Conservation (phyloP, 2,329 filamentous ascomycete species). For the Daldinia sp. region DNA sequence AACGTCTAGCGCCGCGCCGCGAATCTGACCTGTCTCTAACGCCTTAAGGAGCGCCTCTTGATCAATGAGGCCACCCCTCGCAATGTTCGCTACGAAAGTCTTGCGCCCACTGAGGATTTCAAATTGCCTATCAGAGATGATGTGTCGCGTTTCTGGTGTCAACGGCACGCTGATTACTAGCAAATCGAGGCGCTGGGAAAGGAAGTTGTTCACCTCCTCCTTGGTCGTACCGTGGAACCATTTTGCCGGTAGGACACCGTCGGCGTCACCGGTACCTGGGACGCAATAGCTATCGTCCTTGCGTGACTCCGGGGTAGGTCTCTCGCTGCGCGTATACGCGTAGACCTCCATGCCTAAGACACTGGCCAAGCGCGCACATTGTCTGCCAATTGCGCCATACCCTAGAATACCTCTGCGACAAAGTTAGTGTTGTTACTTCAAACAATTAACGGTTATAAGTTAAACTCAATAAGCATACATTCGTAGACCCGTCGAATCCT, state of each 20-base stretch:
- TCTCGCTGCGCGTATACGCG: slow-evolving; percentile 70
- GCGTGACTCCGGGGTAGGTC: slow-evolving; percentile 64
- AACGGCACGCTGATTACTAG: slow-evolving; percentile 51
- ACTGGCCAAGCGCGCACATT: slow-evolving; percentile 55
- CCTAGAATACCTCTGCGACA: slow-evolving; percentile 49
- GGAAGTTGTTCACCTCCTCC: slow-evolving; percentile 49
- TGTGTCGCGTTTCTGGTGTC: slow-evolving; percentile 47
- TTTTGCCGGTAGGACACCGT: slow-evolving; percentile 48
- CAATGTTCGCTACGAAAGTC: slow-evolving; percentile 69
- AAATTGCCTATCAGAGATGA: slow-evolving; percentile 53
- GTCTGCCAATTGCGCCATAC: slow-evolving; percentile 54
- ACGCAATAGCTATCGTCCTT: slow-evolving; percentile 69
- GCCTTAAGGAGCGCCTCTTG: slow-evolving; percentile 61
- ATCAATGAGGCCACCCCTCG: slow-evolving; percentile 55
- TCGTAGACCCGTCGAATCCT: slow-evolving; percentile 31
- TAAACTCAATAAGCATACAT: slow-evolving; percentile 24
- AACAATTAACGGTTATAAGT: background rate
- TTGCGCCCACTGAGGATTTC: slow-evolving; percentile 47
- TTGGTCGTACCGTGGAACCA: slow-evolving; percentile 50
- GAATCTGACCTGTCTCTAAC: slow-evolving; percentile 48
- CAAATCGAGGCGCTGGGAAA: slow-evolving; percentile 51
- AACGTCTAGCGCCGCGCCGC: slow-evolving; percentile 72
- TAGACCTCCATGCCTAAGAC: slow-evolving; percentile 71
- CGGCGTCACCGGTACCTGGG: slow-evolving; percentile 61
- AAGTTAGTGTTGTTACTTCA: slow-evolving; percentile 19